Evolutionary conservation across 805 yeast species (phyloP), one percentile per base, ranked within the genome.

Genomic region (Kuraishia cidri): DNA sequence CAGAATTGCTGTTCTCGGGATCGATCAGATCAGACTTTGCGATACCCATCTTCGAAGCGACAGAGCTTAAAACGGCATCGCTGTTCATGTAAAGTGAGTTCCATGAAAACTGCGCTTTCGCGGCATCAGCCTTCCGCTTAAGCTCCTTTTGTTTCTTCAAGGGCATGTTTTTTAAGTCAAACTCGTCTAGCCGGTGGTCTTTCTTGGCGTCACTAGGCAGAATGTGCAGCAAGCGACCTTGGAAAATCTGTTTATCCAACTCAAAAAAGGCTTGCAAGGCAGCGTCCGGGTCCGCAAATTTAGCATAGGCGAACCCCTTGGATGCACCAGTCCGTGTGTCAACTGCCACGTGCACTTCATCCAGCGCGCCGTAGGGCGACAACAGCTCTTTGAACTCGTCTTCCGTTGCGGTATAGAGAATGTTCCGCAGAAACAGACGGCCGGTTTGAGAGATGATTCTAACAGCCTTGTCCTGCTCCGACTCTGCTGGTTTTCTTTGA

Each of bases 31-130:
- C 85, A 6, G 92, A 67, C 55, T 90, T 92, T 18, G 76, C 53
- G 31, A 92, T 64, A 6, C 97, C 97, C 57, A 92, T 58, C 46
- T 81, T 80, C 6, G 72, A 53, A 2, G 97, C 96, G 27, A 87
- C 92, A 34, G 92, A 79, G 31, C 86, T 90, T 56, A 92, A 64
- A 9, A 92, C 94, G 1, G 97, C 95, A 60, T 90, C 97, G 35
- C 66, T 75, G 50, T 82, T 90, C 80, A 92, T 75, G 50, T 76
- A 92, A 24, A 92, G 66, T 0, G 97, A 85, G 50, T 88, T 92
- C 98, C 98, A 92, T 46, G 88, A 77, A 57, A 92, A 92, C 46
- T 86, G 90, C 31, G 77, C 72, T 52, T 80, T 84, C 1, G 92
- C 60, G 1, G 98, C 97, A 47, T 78, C 82, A 21, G 77, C 79